Conservation (phyloP, 768 basidiomycete species). For the Dictyophora rubrovolvata region DNA sequence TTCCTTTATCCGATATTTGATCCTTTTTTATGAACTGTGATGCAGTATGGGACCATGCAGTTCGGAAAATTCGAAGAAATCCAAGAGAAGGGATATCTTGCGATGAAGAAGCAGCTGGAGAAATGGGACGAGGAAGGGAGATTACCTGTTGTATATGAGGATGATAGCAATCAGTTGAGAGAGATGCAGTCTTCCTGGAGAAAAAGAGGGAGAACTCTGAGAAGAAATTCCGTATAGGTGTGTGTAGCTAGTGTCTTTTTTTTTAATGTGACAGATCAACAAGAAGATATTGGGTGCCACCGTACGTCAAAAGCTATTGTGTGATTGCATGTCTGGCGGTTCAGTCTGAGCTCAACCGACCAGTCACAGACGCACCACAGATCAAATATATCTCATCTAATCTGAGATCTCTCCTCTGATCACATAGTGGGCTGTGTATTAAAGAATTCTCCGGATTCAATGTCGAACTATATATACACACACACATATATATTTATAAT, state of each 20-base stretch:
- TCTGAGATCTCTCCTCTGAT: neutral
- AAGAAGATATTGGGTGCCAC: neutral
- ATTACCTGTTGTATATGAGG: slow-evolving; percentile 63
- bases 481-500: too few relatives aligned
- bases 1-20: neutral
- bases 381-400: neutral
- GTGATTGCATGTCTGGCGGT: too few relatives aligned
- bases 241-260: neutral
- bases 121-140: slow-evolving; percentile 76
- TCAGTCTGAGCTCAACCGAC: too few relatives aligned
- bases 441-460: too few relatives aligned
- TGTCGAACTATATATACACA: too few relatives aligned
- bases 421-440: too few relatives aligned
- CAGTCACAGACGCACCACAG: neutral
- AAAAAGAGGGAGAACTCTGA: slow-evolving; percentile 66
- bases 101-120: slow-evolving; percentile 58
- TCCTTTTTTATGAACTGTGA: neutral
- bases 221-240: slow-evolving; percentile 58
- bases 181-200: slow-evolving; percentile 35
- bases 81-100: slow-evolving; percentile 67
- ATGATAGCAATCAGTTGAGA: slow-evolving; percentile 37
- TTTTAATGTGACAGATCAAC: neutral
- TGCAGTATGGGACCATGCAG: slow-evolving; percentile 82
- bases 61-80: slow-evolving; percentile 87
- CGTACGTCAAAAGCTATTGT: too few relatives aligned